Conservation (phyloP, 441 rosid genomes). For the Brassica balearica region DNA sequence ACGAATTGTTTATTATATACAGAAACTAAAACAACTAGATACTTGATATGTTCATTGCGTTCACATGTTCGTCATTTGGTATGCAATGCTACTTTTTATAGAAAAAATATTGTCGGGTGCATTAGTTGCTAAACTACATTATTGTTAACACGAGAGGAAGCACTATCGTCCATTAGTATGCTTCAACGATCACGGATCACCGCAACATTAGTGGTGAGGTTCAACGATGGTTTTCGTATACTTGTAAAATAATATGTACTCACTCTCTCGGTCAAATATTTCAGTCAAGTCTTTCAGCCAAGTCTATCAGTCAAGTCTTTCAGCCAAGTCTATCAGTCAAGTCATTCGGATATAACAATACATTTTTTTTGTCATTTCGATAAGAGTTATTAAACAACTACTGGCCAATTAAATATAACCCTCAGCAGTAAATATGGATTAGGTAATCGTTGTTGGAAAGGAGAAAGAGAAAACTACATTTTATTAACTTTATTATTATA, state of each 20-base stretch:
- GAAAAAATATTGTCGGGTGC: background rate
- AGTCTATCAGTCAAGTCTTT: slow-evolving; percentile 4
- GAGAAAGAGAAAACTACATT: background rate
- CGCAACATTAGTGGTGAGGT: slow-evolving; percentile 7
- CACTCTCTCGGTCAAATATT: background rate
- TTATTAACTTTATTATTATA: background rate
- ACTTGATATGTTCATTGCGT: slow-evolving; percentile 6
- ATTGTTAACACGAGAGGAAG: slow-evolving; percentile 15
- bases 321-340: slow-evolving; percentile 2
- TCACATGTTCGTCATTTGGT: slow-evolving; percentile 26
- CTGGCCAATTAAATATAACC: background rate
- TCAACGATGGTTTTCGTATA: slow-evolving; percentile 1
- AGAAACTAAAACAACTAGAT: slow-evolving; percentile 3
- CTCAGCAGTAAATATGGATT: background rate
- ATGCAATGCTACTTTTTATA: background rate
- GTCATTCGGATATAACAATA: background rate
- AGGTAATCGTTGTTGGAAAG: background rate
- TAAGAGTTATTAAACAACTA: background rate
- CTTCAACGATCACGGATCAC: slow-evolving; percentile 16
- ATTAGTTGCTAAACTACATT: slow-evolving; percentile 21
- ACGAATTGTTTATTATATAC: slow-evolving; percentile 17
- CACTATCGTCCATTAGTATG: slow-evolving; percentile 14
- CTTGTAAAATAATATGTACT: background rate
- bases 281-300: background rate
- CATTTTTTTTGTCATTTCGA: slow-evolving; percentile 4